Evolutionary conservation across 1,139 yeast species (phyloP).

Genomic region (Scheffersomyces cryptocercus): DNA sequence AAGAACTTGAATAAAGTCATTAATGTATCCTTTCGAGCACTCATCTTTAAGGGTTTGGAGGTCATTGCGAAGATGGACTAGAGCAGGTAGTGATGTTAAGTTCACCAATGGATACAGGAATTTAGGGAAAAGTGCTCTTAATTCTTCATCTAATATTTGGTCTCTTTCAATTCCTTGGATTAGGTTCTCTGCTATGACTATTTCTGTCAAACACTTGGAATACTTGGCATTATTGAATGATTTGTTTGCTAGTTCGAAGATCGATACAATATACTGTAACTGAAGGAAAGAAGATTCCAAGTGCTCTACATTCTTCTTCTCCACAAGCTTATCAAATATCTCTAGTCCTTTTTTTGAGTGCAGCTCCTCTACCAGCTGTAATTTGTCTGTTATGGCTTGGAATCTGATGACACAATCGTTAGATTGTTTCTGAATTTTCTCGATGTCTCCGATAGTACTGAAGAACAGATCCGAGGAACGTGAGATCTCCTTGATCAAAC

Average conservation of each 20-base stretch:
- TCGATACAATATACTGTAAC: conserved; percentile 49
- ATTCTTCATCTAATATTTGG: conserved; percentile 22
- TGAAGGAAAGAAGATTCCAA: conserved; percentile 71
- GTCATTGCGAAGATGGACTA: conserved; percentile 54
- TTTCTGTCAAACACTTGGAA: conserved; percentile 48
- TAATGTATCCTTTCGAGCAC: conserved; percentile 70
- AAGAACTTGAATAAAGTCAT: conserved; percentile 54
- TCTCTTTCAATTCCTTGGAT: conserved; percentile 50
- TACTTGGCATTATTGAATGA: conserved; percentile 45
- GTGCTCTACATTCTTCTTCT: conserved; percentile 59
- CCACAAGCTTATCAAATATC: conserved; percentile 52
- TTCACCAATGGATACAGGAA: conserved; percentile 56
- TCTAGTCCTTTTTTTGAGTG: conserved; percentile 56
- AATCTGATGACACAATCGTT: conserved; percentile 51
- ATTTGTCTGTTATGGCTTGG: conserved; percentile 40
- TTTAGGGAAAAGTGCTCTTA: conserved; percentile 30
- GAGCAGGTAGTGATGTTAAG: conserved; percentile 58
- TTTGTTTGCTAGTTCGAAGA: conserved; percentile 54
- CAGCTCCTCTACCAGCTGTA: conserved; percentile 45
- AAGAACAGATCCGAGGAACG: conserved; percentile 83
- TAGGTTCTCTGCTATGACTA: conserved; percentile 57
- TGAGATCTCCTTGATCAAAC: conserved; percentile 79
- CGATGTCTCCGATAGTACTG: conserved; percentile 77
- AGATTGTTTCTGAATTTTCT: conserved; percentile 60
- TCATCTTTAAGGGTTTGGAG: conserved; percentile 49